A percentile compares a stretch with the other conserved stretches of the same genome.
Conservation (phyloP, 371 early-diverging fungal genomes). For the Apophysomyces variabilis region DNA sequence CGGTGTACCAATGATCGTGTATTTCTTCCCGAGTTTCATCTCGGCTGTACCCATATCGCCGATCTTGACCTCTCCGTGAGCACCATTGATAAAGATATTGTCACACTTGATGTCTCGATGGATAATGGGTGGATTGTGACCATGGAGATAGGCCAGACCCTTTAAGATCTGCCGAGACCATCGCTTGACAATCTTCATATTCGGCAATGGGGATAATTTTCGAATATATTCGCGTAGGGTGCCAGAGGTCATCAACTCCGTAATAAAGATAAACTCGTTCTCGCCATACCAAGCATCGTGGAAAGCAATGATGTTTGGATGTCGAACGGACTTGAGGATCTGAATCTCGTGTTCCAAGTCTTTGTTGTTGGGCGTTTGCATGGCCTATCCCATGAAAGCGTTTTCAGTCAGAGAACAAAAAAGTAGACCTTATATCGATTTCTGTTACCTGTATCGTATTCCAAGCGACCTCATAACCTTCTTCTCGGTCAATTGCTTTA, state of each 20-base stretch:
- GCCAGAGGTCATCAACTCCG: slow-evolving; percentile 94
- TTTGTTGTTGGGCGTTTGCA: slow-evolving; percentile 25
- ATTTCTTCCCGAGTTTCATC: slow-evolving; percentile 60
- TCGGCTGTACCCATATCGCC: slow-evolving; percentile 84
- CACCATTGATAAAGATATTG: slow-evolving; percentile 92
- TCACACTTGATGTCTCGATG: slow-evolving; percentile 86
- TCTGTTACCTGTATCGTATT: slow-evolving; percentile 60
- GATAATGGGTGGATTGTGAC: slow-evolving; percentile 83
- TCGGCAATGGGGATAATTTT: slow-evolving; percentile 70
- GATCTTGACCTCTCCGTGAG: slow-evolving; percentile 89
- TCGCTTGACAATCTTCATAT: slow-evolving; percentile 79
- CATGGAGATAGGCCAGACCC: slow-evolving; percentile 85
- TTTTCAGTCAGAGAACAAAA: neutral
- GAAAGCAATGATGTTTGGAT: slow-evolving; percentile 89
- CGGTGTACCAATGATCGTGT: slow-evolving; percentile 81
- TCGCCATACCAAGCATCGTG: slow-evolving; percentile 72
- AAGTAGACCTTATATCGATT: neutral
- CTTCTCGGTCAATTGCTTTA: slow-evolving; percentile 88
- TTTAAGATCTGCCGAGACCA: slow-evolving; percentile 84
- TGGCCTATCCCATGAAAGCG: slow-evolving; percentile 12
- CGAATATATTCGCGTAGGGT: slow-evolving; percentile 81
- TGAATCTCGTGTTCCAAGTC: slow-evolving; percentile 63
- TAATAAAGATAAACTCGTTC: slow-evolving; percentile 85
- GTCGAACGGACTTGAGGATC: slow-evolving; percentile 77
- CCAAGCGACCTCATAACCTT: slow-evolving; percentile 88